Evolutionary conservation across 805 yeast species (phyloP).

Genomic region (Candida ovalis): DNA sequence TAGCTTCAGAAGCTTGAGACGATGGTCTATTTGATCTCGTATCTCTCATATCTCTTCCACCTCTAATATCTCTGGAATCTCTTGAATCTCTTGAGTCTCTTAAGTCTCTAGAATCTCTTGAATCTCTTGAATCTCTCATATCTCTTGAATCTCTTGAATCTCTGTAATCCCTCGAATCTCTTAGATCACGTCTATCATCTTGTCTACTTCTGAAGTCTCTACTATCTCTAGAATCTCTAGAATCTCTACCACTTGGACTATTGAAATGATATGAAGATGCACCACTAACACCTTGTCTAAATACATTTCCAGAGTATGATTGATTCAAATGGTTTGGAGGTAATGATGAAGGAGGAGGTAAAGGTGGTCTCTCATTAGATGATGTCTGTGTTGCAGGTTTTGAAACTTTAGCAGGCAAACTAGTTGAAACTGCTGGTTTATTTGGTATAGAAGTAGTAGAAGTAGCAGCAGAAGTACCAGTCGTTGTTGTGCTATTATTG

Average conservation of each 20-base stretch:
- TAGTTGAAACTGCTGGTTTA: neutral
- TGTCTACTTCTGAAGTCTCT: neutral
- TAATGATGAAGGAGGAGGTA: constrained; percentile 17
- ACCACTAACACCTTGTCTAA: neutral
- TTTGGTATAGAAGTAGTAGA: neutral
- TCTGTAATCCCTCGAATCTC: constrained; percentile 1
- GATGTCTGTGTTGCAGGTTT: neutral
- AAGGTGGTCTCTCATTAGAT: constrained; percentile 1
- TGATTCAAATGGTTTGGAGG: constrained; percentile 2
- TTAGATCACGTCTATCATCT: neutral
- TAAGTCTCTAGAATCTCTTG: constrained; percentile 4
- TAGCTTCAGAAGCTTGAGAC: neutral
- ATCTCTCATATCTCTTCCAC: neutral
- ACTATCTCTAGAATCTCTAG: neutral
- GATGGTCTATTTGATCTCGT: neutral
- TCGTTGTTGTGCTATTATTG: no score
- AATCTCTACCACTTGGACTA: neutral
- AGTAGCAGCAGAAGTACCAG: neutral
- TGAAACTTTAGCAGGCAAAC: neutral
- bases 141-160: constrained; percentile 4
- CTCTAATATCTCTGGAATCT: constrained; percentile 1
- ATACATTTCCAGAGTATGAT: neutral
- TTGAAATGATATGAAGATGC: neutral
- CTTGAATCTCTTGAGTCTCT: constrained; percentile 1
- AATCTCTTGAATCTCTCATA: neutral